phyloP scores from a whole-genome alignment of 1,139 yeast genomes.

The Yamadazyma blattariae region DNA sequence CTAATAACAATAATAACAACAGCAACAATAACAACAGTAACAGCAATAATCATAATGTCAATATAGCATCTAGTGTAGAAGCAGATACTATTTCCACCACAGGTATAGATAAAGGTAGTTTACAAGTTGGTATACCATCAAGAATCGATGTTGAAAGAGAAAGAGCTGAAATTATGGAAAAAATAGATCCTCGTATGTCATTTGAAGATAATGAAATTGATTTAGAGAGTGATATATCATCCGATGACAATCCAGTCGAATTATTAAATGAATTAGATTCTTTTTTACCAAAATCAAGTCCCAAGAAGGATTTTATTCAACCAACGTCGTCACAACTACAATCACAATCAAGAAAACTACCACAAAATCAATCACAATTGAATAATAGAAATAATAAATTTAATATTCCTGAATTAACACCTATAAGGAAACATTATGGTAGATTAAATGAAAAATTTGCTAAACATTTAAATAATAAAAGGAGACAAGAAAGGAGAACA shows the following conservation, averaged over 20 bases:
- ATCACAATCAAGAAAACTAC: not conserved
- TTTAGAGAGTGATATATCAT: constrained; percentile 13
- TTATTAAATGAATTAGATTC: constrained; percentile 23
- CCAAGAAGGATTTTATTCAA: constrained; percentile 1
- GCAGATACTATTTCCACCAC: constrained; percentile 15
- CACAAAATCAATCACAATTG: not conserved
- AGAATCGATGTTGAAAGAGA: constrained; percentile 12
- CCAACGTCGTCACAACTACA: too few relatives aligned
- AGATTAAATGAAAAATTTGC: constrained; percentile 18
- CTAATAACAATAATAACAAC: not conserved
- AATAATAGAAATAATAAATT: not conserved
- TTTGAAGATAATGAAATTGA: constrained; percentile 12
- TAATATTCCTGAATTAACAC: constrained; percentile 10
- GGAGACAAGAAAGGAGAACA: constrained; percentile 5
- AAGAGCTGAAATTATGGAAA: constrained; percentile 16
- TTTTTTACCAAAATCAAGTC: constrained; percentile 10
- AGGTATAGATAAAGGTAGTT: constrained; percentile 14
- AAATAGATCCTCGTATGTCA: constrained; percentile 15
- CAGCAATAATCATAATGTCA: constrained; percentile 2
- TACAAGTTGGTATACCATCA: constrained; percentile 15
- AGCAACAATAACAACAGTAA: not conserved
- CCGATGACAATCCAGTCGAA: constrained; percentile 17
- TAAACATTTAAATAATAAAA: constrained; percentile 13
- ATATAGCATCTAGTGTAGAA: constrained; percentile 16
- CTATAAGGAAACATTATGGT: constrained; percentile 15